A percentile compares a stretch with the other conserved stretches of the same genome.
Evolutionary conservation across 1,284 basidiomycete genomes (phyloP).

Genomic region (Fomes fomentarius): DNA sequence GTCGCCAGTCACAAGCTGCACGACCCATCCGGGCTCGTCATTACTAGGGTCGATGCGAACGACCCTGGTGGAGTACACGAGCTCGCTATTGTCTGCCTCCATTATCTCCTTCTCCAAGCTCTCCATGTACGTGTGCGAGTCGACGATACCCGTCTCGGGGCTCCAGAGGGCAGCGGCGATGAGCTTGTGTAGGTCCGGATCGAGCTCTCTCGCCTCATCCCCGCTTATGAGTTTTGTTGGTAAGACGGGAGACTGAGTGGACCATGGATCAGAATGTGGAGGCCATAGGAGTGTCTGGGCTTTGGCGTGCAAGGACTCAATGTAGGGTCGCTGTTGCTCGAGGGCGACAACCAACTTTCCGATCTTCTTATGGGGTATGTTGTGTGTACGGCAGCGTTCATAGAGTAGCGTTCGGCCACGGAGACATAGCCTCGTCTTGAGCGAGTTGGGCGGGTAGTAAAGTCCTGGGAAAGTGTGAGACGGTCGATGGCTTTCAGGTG

Average conservation of each 20-base stretch:
- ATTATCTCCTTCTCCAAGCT: conserved; percentile 80
- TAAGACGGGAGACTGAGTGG: conserved; percentile 43
- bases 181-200: conserved; percentile 78
- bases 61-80: conserved; percentile 84
- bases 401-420: conserved; percentile 89
- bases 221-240: conserved; percentile 74
- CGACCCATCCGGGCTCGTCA: conserved; percentile 62
- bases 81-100: conserved; percentile 71
- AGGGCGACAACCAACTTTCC: conserved; percentile 90
- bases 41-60: conserved; percentile 66
- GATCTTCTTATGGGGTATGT: conserved; percentile 73
- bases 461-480: conserved; percentile 47
- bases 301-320: conserved; percentile 71
- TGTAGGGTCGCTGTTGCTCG: conserved; percentile 66
- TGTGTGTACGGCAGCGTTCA: conserved; percentile 66
- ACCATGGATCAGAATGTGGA: conserved; percentile 35
- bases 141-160: conserved; percentile 90
- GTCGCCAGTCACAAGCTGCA: conserved; percentile 62
- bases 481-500: background rate
- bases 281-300: conserved; percentile 59
- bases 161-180: conserved; percentile 82
- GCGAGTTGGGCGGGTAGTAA: conserved; percentile 83
- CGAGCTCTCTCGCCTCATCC: conserved; percentile 74
- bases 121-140: conserved; percentile 83
- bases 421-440: conserved; percentile 89